These are phyloP conservation scores for Eimeria sp. DNA, from an alignment of 169 alveolate species.

Conservation along the genomic window DNA sequence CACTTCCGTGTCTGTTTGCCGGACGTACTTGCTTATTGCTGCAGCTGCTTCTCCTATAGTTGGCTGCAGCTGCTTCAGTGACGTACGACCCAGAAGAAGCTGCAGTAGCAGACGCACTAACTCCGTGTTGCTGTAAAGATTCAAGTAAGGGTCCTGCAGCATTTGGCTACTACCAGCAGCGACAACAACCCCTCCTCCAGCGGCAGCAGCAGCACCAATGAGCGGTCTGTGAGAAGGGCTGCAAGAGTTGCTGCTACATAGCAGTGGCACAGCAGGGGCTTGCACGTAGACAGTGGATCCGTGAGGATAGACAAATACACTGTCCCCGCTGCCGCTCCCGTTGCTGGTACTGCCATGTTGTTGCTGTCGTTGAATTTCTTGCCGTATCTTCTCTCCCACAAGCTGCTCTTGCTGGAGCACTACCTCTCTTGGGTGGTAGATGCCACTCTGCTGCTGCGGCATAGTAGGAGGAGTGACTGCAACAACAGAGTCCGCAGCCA, in stretches of 20 bases:
- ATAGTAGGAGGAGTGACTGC: conserved; percentile 22
- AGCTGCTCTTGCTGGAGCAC: conserved; percentile 55
- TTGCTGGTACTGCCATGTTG: neutral
- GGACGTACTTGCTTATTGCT: conserved; percentile 45
- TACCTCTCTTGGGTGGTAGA: conserved; percentile 54
- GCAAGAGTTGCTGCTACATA: conserved; percentile 53
- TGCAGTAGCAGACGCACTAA: conserved; percentile 27
- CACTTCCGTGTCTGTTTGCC: conserved; percentile 41
- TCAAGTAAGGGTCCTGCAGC: conserved; percentile 53
- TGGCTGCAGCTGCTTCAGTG: conserved; percentile 60
- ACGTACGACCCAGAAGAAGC: conserved; percentile 24
- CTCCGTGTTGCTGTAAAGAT: conserved; percentile 11
- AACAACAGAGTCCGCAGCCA: conserved; percentile 51
- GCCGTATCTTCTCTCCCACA: conserved; percentile 35
- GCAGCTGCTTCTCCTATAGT: conserved; percentile 36
- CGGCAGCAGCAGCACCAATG: conserved; percentile 59
- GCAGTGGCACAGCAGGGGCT: conserved; percentile 44
- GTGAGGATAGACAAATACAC: conserved; percentile 16
- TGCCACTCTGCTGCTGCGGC: conserved; percentile 63
- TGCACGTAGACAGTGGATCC: conserved; percentile 59
- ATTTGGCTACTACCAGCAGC: conserved; percentile 50
- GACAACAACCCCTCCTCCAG: conserved; percentile 67
- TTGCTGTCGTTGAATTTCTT: conserved; percentile 1
- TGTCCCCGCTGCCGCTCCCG: neutral
- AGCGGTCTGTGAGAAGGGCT: conserved; percentile 53